phyloP scores from a whole-genome alignment of 148 eudicot genomes.

The Vaccinium darrowii region DNA sequence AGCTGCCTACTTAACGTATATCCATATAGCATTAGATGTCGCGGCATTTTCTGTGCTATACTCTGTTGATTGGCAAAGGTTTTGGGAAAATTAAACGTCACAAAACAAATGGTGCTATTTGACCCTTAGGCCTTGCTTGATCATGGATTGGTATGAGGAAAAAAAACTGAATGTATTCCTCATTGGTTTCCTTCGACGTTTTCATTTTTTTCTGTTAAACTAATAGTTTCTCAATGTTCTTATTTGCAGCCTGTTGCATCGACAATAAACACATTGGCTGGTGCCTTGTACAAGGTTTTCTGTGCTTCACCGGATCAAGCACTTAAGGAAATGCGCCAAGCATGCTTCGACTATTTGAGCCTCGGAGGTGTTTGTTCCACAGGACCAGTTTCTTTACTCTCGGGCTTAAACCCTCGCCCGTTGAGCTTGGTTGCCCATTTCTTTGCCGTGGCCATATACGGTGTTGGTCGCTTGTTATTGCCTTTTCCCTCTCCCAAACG shows the following conservation, averaged over 20 bases:
- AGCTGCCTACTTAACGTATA: not conserved
- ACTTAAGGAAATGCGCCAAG: slow-evolving; percentile 74
- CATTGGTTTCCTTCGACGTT: not conserved
- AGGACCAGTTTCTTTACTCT: slow-evolving; percentile 76
- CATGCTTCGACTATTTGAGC: slow-evolving; percentile 86
- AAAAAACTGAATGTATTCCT: not conserved
- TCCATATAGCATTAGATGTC: not conserved
- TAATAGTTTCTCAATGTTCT: slow-evolving; percentile 10
- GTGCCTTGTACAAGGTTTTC: slow-evolving; percentile 77
- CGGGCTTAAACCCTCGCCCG: slow-evolving; percentile 86
- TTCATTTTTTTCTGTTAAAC: not conserved
- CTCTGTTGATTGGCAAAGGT: not conserved
- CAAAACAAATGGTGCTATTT: not conserved
- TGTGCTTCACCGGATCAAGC: slow-evolving; percentile 80
- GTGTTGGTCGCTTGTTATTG: slow-evolving; percentile 74
- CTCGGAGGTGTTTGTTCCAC: slow-evolving; percentile 73
- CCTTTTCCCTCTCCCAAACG: slow-evolving; percentile 86
- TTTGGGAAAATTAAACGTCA: not conserved
- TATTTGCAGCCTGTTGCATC: slow-evolving; percentile 81
- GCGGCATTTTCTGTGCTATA: not conserved
- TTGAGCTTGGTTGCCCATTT: slow-evolving; percentile 79
- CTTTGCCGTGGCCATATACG: slow-evolving; percentile 86
- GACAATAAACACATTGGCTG: slow-evolving; percentile 84
- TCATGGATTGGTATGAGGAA: not conserved
- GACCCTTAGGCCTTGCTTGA: not conserved